phyloP scores from a whole-genome alignment of 768 basidiomycete genomes.

The Atractiella rhizophila region DNA sequence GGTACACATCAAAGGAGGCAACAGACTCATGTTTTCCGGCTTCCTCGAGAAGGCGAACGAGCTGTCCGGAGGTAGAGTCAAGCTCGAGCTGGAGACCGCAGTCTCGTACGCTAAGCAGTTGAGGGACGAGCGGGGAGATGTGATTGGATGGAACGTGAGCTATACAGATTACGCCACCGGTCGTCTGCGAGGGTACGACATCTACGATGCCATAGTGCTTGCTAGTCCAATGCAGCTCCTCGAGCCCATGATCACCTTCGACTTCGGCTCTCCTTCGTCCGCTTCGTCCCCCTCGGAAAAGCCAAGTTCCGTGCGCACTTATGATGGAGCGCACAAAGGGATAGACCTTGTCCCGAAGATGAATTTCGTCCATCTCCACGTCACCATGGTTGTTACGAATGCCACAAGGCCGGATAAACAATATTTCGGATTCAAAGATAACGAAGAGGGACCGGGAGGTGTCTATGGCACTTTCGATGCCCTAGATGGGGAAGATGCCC shows the following conservation, averaged over 20 bases:
- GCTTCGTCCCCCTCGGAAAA: too few species aligned
- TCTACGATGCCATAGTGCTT: slow-evolving; percentile 39
- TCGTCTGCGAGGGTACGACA: not conserved
- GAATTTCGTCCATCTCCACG: slow-evolving; percentile 61
- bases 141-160: not conserved
- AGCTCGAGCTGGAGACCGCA: not conserved
- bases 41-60: slow-evolving; percentile 41
- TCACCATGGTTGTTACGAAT: slow-evolving; percentile 66
- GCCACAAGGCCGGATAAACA: slow-evolving; percentile 33
- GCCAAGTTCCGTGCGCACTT: too few species aligned
- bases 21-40: slow-evolving; percentile 56
- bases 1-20: slow-evolving; percentile 44
- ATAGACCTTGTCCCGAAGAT: slow-evolving; percentile 41
- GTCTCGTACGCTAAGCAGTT: not conserved
- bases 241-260: slow-evolving; percentile 1
- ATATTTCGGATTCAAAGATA: slow-evolving; percentile 38
- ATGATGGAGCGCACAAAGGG: too few species aligned
- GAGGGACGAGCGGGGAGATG: not conserved
- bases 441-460: slow-evolving; percentile 26
- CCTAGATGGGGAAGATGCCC: slow-evolving; percentile 12
- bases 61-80: slow-evolving; percentile 1
- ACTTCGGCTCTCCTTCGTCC: too few species aligned
- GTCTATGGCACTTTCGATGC: slow-evolving; percentile 50
- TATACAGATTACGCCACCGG: not conserved
- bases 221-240: slow-evolving; percentile 51